Evolutionary conservation across 2,329 filamentous ascomycete species (phyloP).

Genomic region (Fusarium multiceps): DNA sequence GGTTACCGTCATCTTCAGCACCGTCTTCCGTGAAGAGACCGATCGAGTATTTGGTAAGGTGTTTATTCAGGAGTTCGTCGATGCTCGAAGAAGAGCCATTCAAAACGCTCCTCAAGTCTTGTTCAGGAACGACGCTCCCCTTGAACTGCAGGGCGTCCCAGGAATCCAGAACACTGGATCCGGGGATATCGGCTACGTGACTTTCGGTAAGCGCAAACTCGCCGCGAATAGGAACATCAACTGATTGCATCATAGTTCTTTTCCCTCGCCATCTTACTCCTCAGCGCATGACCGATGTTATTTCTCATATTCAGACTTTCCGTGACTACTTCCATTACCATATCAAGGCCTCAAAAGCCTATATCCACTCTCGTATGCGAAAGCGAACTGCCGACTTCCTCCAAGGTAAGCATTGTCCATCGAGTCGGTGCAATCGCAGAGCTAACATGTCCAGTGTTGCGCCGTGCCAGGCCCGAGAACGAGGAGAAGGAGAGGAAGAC

Average conservation of each 20-base stretch:
- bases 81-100: constrained; percentile 92
- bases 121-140: constrained; percentile 92
- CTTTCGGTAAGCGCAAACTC: constrained; percentile 77
- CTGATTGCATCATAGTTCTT: constrained; percentile 70
- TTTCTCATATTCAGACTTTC: constrained; percentile 99
- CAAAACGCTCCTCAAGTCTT: constrained; percentile 98
- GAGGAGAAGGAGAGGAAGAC: constrained; percentile 99
- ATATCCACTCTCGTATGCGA: constrained; percentile 98
- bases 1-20: constrained; percentile 99
- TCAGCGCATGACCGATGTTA: constrained; percentile 92
- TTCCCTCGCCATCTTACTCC: constrained; percentile 94
- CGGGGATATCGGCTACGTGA: constrained; percentile 95
- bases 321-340: constrained; percentile 99
- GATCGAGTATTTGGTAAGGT: constrained; percentile 98
- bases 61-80: constrained; percentile 98
- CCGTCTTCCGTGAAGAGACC: constrained; percentile 96
- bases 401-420: constrained; percentile 75
- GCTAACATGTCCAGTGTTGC: constrained; percentile 75
- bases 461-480: constrained; percentile 91
- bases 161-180: constrained; percentile 81
- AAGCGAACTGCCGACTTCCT: constrained; percentile 98
- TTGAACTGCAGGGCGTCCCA: constrained; percentile 88
- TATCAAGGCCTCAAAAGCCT: constrained; percentile 99
- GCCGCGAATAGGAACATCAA: background rate
- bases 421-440: background rate